Evolutionary conservation across 1,284 basidiomycete species (phyloP), one percentile per base, ranked within the genome.

Genomic region (Cystobasidium slooffiae): DNA sequence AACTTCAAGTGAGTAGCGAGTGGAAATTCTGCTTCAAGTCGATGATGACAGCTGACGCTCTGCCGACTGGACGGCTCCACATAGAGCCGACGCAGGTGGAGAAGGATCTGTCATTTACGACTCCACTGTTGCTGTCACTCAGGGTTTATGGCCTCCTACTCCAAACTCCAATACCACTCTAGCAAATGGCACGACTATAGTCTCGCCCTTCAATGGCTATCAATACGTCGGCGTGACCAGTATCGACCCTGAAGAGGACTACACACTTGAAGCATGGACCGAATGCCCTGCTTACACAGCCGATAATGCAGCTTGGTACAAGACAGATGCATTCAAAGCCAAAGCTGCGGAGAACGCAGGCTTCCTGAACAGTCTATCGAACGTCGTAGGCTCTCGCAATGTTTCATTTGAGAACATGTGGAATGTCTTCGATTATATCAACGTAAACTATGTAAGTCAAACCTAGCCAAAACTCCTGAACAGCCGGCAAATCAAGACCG

Each of bases 261-360:
- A 90, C 78, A 90, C 90, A 41, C 85, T 94, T 78, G 91, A 94
- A 82, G 88, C 89, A 75, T 94, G 90, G 90, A 92, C 91, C 18
- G 85, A 88, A 79, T 93, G 91, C 83, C 89, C 79, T 82, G 73
- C 75, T n/a, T 77, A 77, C 58, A 51, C 75, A 44, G 63, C 72
- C 31, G 65, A 67, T 39, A 78, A 73, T 22, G 56, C 67, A 3
- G 73, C 70, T 18, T 78, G 75, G 49, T 82, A 83, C 77, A 72
- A 72, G 22, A 79, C 79, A 24, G 55, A 75, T 5, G 77, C 77
- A 66, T 93, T 93, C 87, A 88, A 89, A 83, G 82, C 85, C 59
- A 85, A 85, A 75, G 85, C 84, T 3, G 83, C 86, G 77, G 84
- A 85, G 43, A 87, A 90, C 16, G 81, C 85, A 52, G 84, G 86